Conservation (phyloP, 2,329 filamentous ascomycete species). For the Trichoderma polysporum region DNA sequence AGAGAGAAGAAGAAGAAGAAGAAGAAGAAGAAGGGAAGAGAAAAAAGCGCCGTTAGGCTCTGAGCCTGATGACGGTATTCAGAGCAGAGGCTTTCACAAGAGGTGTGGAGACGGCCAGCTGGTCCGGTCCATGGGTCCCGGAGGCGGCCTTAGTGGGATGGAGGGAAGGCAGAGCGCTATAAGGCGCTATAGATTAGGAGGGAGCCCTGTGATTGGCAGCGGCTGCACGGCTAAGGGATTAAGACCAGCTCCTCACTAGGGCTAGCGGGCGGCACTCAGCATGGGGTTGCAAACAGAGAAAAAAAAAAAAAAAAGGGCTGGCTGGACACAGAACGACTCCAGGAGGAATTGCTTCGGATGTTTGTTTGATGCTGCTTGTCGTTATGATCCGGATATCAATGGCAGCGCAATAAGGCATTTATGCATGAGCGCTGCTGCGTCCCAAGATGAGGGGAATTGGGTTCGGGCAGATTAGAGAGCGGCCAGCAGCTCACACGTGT, state of each 20-base stretch:
- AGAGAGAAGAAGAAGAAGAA: constrained; percentile 12
- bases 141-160: constrained; percentile 9
- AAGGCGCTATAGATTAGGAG: background rate
- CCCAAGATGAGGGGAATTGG: constrained; percentile 16
- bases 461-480: constrained; percentile 3
- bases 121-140: constrained; percentile 17
- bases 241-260: constrained; percentile 9
- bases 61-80: constrained; percentile 30
- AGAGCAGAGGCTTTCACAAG: constrained; percentile 21
- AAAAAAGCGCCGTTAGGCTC: constrained; percentile 24
- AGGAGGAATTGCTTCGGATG: background rate
- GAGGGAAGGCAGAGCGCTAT: constrained; percentile 1
- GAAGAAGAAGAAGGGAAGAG: background rate
- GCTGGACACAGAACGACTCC: background rate
- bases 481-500: constrained; percentile 20
- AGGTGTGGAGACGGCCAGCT: constrained; percentile 20
- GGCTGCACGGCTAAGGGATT: constrained; percentile 6
- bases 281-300: background rate
- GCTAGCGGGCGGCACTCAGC: constrained; percentile 13
- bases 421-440: constrained; percentile 9
- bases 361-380: background rate
- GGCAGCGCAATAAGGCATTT: constrained; percentile 9
- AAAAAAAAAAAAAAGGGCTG: background rate
- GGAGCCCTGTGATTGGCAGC: constrained; percentile 8
- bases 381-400: background rate